phyloP scores from a whole-genome alignment of 208 protist genomes.

The Leishmania braziliensis region DNA sequence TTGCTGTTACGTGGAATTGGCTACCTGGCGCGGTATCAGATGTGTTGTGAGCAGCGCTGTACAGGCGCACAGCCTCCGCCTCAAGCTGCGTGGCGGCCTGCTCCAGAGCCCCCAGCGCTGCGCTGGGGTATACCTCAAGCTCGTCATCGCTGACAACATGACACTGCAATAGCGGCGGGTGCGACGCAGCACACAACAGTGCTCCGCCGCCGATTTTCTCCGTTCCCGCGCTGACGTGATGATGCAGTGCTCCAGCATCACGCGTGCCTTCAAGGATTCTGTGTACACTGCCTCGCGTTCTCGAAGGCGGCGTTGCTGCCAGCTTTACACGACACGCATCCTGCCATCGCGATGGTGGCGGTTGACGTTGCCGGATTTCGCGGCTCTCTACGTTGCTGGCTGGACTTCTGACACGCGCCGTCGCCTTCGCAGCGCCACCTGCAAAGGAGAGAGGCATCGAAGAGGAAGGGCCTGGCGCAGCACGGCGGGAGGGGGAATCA shows the following conservation, averaged over 20 bases:
- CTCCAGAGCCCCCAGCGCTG: conserved; percentile 14
- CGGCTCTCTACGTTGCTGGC: background rate
- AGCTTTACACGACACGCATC: background rate
- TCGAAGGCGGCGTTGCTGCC: background rate
- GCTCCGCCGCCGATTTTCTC: background rate
- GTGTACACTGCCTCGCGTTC: background rate
- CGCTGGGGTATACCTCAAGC: conserved; percentile 19
- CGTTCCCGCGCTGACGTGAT: background rate
- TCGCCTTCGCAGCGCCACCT: background rate
- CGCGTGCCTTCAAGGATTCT: background rate
- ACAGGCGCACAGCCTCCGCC: conserved; percentile 12
- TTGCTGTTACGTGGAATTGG: background rate
- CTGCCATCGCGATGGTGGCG: background rate
- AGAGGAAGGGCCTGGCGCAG: background rate
- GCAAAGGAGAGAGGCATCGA: background rate
- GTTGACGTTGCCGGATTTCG: background rate
- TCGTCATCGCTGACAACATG: background rate
- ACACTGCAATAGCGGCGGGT: conserved; percentile 1
- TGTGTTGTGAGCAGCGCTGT: background rate
- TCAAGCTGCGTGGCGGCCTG: conserved; percentile 23
- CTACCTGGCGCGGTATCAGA: background rate
- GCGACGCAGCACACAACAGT: background rate
- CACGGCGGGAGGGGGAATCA: background rate
- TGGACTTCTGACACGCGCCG: background rate
- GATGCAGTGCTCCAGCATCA: background rate